phyloP scores from a whole-genome alignment of 768 basidiomycete species.

The Boletales sp. region DNA sequence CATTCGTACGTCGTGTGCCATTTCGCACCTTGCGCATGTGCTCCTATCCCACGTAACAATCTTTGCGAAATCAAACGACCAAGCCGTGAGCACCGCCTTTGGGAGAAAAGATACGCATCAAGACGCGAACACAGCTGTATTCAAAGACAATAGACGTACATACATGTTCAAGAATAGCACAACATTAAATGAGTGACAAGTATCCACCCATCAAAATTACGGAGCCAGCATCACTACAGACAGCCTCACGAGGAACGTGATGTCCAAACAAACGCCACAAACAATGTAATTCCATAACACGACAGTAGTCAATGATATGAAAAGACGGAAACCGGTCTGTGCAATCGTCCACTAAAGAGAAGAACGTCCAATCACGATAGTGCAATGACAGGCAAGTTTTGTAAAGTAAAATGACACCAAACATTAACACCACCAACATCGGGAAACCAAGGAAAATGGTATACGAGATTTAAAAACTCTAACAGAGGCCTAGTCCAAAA shows the following conservation, averaged over 20 bases:
- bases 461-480: slow-evolving; percentile 8
- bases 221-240: not conserved
- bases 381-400: slow-evolving; percentile 5
- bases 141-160: no score
- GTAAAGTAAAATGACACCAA: slow-evolving; percentile 13
- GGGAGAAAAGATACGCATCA: no score
- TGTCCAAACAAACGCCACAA: no score
- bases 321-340: not conserved
- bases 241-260: not conserved
- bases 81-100: no score
- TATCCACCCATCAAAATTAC: not conserved
- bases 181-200: no score
- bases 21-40: no score
- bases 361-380: slow-evolving; percentile 16
- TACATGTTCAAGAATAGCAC: not conserved
- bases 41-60: no score
- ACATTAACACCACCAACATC: not conserved
- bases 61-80: no score
- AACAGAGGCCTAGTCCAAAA: not conserved
- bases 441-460: slow-evolving; percentile 13
- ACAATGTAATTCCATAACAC: no score
- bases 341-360: slow-evolving; percentile 15
- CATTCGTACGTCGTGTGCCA: no score
- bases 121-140: no score
- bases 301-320: not conserved